Base-by-base conservation (phyloP, 352 stramenopile species). In the Phytophthora boehmeriae region DNA sequence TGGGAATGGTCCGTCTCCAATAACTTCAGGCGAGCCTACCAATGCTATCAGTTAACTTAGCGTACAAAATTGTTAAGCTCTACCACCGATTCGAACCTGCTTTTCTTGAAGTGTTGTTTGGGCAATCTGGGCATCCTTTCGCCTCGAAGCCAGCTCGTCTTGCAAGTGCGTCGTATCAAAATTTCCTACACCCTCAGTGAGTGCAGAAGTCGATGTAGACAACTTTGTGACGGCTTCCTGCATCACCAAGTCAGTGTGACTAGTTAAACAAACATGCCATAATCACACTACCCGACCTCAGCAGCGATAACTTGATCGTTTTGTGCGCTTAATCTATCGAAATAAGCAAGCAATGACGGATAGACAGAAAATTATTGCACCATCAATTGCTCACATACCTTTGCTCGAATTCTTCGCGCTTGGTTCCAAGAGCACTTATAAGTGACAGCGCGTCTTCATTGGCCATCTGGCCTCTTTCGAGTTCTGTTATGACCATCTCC, bases 401-500 rank as follows among this genome's bases (percentile, higher is more conserved):
- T 36, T 54, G 39, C 56, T 78, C 72, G 17, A 81, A 55, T 13
- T 52, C 43, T 42, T 73, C 57, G 28, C 75, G 72, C 41, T 73
- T 65, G 2, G 22, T 19, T n/a, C 48, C 55, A 16, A 78, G 54
- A 20, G 38, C 58, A 22, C 64, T 60, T 5, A 80, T 66, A n/a
- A 45, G 50, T 23, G 75, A 84, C 23, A 77, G 53, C 1, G 53
- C 46, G 20, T 84, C 75, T 49, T 84, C 75, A 39, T 80, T 84
- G n/a, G 60, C 56, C 75, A 84, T 84, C 25, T 81, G 75, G 43
- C 50, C 47, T 51, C 60, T 67, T 58, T 84, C 75, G 8, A 84
- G 56, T 51, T 84, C 75, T 84, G 32, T 54, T 52, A 4, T 44
- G 34, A 22, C n/a, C 57, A 25, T 22, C 11, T 8, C 45, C 50